Evolutionary conservation across 1,284 basidiomycete genomes (phyloP).

Genomic region (Pyrrhoderma noxium): DNA sequence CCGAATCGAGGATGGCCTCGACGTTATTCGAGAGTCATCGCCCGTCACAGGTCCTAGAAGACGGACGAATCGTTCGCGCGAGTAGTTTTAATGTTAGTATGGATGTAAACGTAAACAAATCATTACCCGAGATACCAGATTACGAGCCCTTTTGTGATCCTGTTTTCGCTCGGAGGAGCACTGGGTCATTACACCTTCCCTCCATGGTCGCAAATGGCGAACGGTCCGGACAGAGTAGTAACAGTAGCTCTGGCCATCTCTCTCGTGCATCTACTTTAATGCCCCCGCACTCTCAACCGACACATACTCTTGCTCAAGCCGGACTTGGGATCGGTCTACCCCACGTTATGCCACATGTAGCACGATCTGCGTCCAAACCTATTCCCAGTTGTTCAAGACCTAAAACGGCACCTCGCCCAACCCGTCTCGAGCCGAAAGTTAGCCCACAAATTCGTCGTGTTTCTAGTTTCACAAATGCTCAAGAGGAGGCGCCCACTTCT

Average conservation of each 20-base stretch:
- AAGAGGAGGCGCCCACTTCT: not conserved
- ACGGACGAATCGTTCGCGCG: constrained; percentile 22
- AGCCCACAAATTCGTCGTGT: constrained; percentile 30
- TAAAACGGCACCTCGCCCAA: constrained; percentile 11
- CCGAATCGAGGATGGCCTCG: constrained; percentile 26
- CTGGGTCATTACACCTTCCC: constrained; percentile 4
- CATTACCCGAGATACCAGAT: constrained; percentile 56
- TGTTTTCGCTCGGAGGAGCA: constrained; percentile 5
- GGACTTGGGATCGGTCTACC: constrained; percentile 50
- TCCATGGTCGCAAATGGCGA: not conserved
- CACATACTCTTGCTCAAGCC: constrained; percentile 47
- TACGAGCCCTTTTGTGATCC: constrained; percentile 17
- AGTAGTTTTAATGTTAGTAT: constrained; percentile 17
- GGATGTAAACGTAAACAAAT: constrained; percentile 43
- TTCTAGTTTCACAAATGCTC: constrained; percentile 35
- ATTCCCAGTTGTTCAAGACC: constrained; percentile 6
- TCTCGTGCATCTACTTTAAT: constrained; percentile 10
- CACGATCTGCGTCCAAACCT: constrained; percentile 30
- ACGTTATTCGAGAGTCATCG: constrained; percentile 18
- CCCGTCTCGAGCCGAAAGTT: not conserved
- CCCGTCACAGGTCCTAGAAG: constrained; percentile 28
- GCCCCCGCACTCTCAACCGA: constrained; percentile 27
- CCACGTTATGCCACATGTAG: constrained; percentile 38
- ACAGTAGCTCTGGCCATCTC: not conserved
- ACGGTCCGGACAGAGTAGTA: not conserved